Conservation (phyloP, 2,329 filamentous ascomycete genomes). For the Drechslerella stenobrocha region DNA sequence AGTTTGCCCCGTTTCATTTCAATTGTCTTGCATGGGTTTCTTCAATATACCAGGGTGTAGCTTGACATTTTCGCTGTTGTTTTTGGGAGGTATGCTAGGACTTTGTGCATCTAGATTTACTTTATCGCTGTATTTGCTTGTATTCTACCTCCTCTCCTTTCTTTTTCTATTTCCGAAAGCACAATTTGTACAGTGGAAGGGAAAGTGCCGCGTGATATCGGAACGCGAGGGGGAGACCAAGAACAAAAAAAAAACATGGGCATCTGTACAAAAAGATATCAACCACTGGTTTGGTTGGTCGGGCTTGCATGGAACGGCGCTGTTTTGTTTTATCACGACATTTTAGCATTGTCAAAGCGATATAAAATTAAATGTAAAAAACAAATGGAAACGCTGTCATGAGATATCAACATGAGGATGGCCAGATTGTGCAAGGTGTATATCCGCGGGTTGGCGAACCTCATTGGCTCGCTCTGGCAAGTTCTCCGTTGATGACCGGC, state of each 20-base stretch:
- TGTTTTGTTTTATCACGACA: not conserved
- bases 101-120: not conserved
- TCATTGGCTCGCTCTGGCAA: not conserved
- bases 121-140: not conserved
- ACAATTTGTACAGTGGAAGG: too few relatives aligned
- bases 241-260: not conserved
- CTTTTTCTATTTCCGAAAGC: not conserved
- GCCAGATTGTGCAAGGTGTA: not conserved
- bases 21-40: constrained; percentile 12
- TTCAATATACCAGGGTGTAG: not conserved
- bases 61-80: not conserved
- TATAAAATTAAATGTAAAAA: not conserved
- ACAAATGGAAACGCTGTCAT: not conserved
- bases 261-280: not conserved
- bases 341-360: not conserved
- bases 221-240: not conserved
- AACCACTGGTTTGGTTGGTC: constrained; percentile 1
- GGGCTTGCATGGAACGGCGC: not conserved
- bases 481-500: constrained; percentile 1
- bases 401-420: constrained; percentile 1
- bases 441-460: not conserved
- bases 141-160: not conserved
- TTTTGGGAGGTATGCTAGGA: not conserved
- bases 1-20: constrained; percentile 1
- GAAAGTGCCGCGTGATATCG: not conserved